Conservation (phyloP, 1,139 yeast species). For the Neolecta irregularis region DNA sequence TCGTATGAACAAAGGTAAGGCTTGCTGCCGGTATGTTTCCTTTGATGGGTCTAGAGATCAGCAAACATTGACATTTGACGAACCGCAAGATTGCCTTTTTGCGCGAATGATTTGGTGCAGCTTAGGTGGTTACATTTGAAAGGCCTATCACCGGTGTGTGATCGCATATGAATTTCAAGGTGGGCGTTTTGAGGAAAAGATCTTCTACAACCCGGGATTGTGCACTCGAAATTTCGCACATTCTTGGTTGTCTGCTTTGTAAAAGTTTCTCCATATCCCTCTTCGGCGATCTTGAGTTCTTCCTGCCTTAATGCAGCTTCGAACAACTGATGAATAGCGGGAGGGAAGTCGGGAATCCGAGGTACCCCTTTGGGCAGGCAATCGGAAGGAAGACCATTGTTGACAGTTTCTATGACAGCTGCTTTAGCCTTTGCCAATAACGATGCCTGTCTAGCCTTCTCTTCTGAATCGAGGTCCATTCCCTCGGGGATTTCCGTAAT, state of each 20-base stretch:
- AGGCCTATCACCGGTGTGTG: constrained; percentile 8
- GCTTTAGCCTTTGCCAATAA: too few species aligned
- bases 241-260: neutral
- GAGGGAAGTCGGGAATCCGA: too few species aligned
- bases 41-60: neutral
- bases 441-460: too few species aligned
- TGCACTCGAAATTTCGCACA: constrained; percentile 4
- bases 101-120: constrained; percentile 7
- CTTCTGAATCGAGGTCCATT: too few species aligned
- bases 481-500: too few species aligned
- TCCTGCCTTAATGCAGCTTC: too few species aligned
- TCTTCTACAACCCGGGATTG: constrained; percentile 2
- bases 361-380: too few species aligned
- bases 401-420: too few species aligned
- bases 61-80: neutral
- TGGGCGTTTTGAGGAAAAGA: constrained; percentile 7
- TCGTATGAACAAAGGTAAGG: neutral
- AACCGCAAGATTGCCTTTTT: constrained; percentile 19
- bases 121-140: constrained; percentile 3
- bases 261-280: too few species aligned
- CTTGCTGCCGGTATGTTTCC: neutral
- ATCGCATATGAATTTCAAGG: constrained; percentile 7
- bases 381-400: too few species aligned
- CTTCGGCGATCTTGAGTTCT: too few species aligned
- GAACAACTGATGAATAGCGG: too few species aligned